A percentile compares a stretch with the other conserved stretches of the same genome.
Evolutionary conservation across 495 filamentous ascomycete genomes (phyloP).

Genomic region (Niebla homalea): DNA sequence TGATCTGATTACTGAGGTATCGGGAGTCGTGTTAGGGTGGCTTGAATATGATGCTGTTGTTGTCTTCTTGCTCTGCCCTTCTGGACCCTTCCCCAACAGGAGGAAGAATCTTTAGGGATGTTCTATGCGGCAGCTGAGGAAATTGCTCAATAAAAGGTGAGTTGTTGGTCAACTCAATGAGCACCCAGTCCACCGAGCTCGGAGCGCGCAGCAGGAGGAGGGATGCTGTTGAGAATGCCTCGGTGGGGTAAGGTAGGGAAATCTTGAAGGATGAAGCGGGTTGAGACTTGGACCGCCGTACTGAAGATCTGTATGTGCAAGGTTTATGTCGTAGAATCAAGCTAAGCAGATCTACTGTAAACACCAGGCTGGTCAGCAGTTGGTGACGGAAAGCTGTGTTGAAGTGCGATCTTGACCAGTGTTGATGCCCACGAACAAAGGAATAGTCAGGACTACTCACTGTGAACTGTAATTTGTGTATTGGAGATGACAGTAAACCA

Average conservation of each 20-base stretch:
- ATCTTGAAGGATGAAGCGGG: slow-evolving; percentile 65
- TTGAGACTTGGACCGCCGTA: slow-evolving; percentile 61
- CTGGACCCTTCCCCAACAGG: slow-evolving; percentile 87
- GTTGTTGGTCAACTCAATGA: slow-evolving; percentile 46
- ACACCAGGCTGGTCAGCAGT: too few relatives aligned
- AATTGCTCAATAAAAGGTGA: slow-evolving; percentile 40
- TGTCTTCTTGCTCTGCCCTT: slow-evolving; percentile 71
- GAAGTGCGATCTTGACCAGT: too few relatives aligned
- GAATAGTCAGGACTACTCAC: slow-evolving; percentile 27
- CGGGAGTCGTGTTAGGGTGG: slow-evolving; percentile 59
- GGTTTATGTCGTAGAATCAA: too few relatives aligned
- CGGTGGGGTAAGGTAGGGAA: slow-evolving; percentile 44
- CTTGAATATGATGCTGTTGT: slow-evolving; percentile 76
- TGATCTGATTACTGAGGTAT: slow-evolving; percentile 16
- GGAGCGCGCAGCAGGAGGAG: slow-evolving; percentile 58
- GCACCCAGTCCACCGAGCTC: slow-evolving; percentile 24
- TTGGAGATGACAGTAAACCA: background rate
- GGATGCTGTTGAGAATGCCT: slow-evolving; percentile 52
- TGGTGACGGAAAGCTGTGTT: too few relatives aligned
- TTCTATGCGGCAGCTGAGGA: slow-evolving; percentile 98
- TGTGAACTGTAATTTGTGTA: slow-evolving; percentile 42
- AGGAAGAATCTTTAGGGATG: slow-evolving; percentile 91
- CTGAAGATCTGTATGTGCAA: slow-evolving; percentile 39
- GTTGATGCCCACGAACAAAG: too few relatives aligned
- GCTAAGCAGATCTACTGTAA: too few relatives aligned